Conservation (phyloP, 495 filamentous ascomycete species). For the Penicillium roqueforti region DNA sequence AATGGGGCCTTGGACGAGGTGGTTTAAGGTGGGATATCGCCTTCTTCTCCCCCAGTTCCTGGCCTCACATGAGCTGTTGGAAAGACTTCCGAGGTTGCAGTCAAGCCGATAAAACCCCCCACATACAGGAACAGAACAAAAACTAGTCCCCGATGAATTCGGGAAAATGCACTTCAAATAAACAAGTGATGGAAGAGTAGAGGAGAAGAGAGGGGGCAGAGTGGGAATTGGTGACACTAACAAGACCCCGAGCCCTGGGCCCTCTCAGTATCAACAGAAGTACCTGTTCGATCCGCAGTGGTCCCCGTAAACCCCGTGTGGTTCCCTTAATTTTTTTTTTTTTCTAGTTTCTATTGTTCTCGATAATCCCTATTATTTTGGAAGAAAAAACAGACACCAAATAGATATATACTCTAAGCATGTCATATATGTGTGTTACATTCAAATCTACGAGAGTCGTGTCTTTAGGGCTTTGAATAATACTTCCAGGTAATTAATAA, state of each 20-base stretch:
- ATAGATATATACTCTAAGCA: no score
- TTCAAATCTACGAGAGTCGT: no score
- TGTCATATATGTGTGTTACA: no score
- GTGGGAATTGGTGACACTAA: constrained; percentile 2
- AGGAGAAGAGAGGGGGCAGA: not conserved
- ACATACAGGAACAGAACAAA: not conserved
- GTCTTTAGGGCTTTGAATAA: not conserved
- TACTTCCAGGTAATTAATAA: no score
- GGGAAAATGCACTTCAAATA: not conserved
- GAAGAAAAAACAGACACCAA: no score
- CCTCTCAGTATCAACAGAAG: not conserved
- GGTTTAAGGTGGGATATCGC: not conserved
- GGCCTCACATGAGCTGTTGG: not conserved
- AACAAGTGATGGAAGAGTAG: not conserved
- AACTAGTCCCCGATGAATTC: not conserved
- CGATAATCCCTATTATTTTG: no score
- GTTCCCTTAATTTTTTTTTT: not conserved
- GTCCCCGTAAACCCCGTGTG: not conserved
- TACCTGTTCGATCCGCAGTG: constrained; percentile 1
- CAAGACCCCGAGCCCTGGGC: constrained; percentile 1
- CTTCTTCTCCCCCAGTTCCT: not conserved
- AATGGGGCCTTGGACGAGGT: not conserved
- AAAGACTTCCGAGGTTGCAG: not conserved
- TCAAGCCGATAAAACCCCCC: not conserved
- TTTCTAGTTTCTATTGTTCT: not conserved